A percentile compares a stretch with the other conserved stretches of the same genome.
phyloP scores from a whole-genome alignment of 352 stramenopile genomes.

The Pythium volutum region DNA sequence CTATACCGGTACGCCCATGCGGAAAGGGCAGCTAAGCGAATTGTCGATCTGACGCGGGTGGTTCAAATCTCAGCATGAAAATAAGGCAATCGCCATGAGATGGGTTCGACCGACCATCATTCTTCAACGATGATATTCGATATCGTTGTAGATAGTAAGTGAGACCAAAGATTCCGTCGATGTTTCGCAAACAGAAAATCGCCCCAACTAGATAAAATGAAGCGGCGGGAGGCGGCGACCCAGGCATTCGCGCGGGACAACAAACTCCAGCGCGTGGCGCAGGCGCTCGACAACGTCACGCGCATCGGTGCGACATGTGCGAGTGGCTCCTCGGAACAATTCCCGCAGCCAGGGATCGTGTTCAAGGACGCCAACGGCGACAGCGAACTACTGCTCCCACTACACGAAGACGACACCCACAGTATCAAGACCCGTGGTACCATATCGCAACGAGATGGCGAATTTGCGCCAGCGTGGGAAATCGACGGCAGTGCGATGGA shows the following conservation, averaged over 20 bases:
- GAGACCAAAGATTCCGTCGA: too few relatives aligned
- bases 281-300: not conserved
- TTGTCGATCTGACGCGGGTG: too few relatives aligned
- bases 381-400: not conserved
- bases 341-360: not conserved
- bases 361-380: not conserved
- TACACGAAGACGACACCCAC: not conserved
- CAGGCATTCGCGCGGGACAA: not conserved
- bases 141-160: too few relatives aligned
- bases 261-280: not conserved
- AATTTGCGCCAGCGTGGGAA: not conserved
- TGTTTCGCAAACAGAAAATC: too few relatives aligned
- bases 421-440: not conserved
- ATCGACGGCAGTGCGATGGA: not conserved
- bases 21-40: too few relatives aligned
- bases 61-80: too few relatives aligned
- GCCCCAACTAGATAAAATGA: not conserved
- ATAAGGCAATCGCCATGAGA: too few relatives aligned
- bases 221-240: not conserved
- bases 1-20: too few relatives aligned
- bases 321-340: not conserved
- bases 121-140: too few relatives aligned
- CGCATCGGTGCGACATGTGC: not conserved
- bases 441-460: not conserved
- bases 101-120: too few relatives aligned